phyloP scores from a whole-genome alignment of 2,329 filamentous ascomycete genomes.

The Corinectria fuckeliana region DNA sequence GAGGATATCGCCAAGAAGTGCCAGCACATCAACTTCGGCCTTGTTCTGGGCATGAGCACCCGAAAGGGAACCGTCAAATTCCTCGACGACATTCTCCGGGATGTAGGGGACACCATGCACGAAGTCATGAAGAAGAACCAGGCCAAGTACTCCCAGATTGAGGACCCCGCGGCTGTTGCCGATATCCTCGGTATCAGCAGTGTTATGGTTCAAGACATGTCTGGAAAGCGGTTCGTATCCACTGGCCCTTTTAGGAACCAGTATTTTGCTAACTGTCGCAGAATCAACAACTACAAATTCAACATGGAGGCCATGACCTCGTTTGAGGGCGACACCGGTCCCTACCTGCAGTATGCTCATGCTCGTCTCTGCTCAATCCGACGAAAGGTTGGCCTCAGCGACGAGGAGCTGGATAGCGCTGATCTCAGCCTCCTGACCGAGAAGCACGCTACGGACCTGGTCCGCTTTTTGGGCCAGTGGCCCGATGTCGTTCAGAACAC shows the following conservation, averaged over 20 bases:
- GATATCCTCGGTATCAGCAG: constrained; percentile 91
- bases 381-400: constrained; percentile 59
- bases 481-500: constrained; percentile 86
- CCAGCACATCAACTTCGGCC: constrained; percentile 78
- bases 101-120: constrained; percentile 95
- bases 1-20: constrained; percentile 71
- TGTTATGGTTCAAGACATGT: constrained; percentile 99
- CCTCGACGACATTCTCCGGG: constrained; percentile 54
- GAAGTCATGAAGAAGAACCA: constrained; percentile 93
- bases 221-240: constrained; percentile 77
- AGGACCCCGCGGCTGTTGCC: constrained; percentile 79
- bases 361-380: constrained; percentile 72
- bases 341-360: constrained; percentile 85
- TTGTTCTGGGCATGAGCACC: constrained; percentile 75
- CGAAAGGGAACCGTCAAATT: constrained; percentile 78
- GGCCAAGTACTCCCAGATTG: constrained; percentile 88
- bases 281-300: constrained; percentile 73
- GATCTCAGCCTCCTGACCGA: constrained; percentile 74
- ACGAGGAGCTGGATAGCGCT: constrained; percentile 65
- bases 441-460: constrained; percentile 73
- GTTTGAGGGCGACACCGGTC: constrained; percentile 85
- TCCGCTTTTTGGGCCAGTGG: constrained; percentile 81
- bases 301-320: constrained; percentile 83
- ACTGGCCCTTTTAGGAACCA: accelerated
- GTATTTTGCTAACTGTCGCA: constrained; percentile 27